phyloP scores from a whole-genome alignment of 2,329 filamentous ascomycete genomes.

The Fusarium ambrosium region DNA sequence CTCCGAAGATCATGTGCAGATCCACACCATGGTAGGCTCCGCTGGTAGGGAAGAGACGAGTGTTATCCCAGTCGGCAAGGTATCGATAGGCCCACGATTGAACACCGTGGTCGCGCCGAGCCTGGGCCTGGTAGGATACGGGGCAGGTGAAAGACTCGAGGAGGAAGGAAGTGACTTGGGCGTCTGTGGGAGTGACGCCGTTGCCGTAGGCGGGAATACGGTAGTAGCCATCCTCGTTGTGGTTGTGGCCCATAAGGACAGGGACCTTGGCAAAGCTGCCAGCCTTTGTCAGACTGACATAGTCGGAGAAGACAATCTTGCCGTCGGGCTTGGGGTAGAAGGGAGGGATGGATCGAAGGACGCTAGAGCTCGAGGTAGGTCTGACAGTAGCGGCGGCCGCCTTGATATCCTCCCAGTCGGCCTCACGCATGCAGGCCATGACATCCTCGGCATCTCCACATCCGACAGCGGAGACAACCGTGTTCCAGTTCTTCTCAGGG shows the following conservation, averaged over 20 bases:
- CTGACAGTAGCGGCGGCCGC: constrained; percentile 53
- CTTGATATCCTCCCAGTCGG: constrained; percentile 53
- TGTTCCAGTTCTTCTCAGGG: constrained; percentile 58
- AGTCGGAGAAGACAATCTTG: constrained; percentile 58
- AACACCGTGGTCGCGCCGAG: constrained; percentile 51
- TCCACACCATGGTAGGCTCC: constrained; percentile 65
- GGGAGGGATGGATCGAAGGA: constrained; percentile 53
- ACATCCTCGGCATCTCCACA: constrained; percentile 51
- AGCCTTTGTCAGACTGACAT: constrained; percentile 48
- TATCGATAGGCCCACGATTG: constrained; percentile 62
- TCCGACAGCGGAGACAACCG: constrained; percentile 55
- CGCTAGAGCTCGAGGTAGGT: constrained; percentile 49
- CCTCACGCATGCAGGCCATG: constrained; percentile 56
- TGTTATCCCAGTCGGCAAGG: constrained; percentile 64
- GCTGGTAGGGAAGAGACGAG: constrained; percentile 58
- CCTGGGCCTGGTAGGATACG: constrained; percentile 54
- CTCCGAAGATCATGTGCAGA: constrained; percentile 62
- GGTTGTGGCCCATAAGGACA: constrained; percentile 57
- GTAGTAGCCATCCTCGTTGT: constrained; percentile 64
- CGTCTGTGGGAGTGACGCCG: constrained; percentile 55
- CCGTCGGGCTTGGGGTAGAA: constrained; percentile 60
- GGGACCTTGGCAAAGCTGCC: constrained; percentile 58
- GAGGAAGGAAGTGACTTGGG: constrained; percentile 55
- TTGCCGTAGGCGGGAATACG: constrained; percentile 57
- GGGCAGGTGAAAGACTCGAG: constrained; percentile 63